Evolutionary conservation across 345 rosid genomes (phyloP).

Genomic region (Salix brachista): DNA sequence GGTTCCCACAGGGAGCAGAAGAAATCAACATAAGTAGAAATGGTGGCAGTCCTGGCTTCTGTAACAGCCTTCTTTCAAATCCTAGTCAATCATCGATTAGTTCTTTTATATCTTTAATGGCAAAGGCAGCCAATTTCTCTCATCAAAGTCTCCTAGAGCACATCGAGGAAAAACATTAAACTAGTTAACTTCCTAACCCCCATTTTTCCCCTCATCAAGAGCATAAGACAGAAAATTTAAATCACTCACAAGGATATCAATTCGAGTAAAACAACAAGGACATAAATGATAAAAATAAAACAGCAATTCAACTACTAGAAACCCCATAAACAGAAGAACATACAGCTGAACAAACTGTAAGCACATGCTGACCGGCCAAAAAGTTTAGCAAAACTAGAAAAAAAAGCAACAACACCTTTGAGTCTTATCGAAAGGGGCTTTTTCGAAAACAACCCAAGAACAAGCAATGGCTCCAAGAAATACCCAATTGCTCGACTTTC

Average conservation of each 20-base stretch:
- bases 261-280: neutral
- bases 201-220: too few relatives aligned
- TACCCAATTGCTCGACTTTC: constrained; percentile 74
- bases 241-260: neutral
- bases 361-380: neutral
- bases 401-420: constrained; percentile 42
- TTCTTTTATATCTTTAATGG: too few relatives aligned
- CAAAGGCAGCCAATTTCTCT: too few relatives aligned
- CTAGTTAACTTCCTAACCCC: neutral
- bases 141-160: neutral
- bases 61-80: neutral
- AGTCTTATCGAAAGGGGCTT: constrained; percentile 60
- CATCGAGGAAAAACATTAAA: neutral
- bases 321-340: neutral
- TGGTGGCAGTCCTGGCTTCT: neutral
- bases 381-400: neutral
- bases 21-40: neutral
- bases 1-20: neutral
- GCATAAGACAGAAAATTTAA: neutral
- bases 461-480: constrained; percentile 74
- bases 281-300: neutral
- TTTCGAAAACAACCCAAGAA: constrained; percentile 72
- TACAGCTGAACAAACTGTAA: neutral
- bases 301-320: neutral
- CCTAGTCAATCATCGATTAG: neutral